Base-by-base conservation (phyloP, 2,329 filamentous ascomycete species). In the Fusarium chuoi region DNA sequence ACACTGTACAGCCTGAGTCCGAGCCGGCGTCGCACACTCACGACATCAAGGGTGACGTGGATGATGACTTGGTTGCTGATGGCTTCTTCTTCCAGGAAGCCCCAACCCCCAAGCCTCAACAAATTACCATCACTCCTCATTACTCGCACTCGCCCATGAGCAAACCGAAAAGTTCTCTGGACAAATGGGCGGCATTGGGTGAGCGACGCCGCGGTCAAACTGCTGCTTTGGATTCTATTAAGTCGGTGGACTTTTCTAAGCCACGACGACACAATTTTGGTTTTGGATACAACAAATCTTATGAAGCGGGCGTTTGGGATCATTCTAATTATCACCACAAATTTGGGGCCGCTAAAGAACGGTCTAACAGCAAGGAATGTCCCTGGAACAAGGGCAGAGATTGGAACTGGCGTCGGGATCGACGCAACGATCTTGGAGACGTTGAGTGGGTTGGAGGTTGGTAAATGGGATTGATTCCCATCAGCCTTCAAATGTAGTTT, bases 371-470 rank as follows among this genome's bases (percentile, higher is more conserved):
- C 68, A 86, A 86, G 80, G 87, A 86, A 63, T 89, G 87, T 80
- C 88, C 88, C 66, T 88, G 88, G 85, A 87, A 83, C 73, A 89
- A 87, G 80, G 86, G 86, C 74, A 87, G 88, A 84, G 89, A 90
- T 82, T 87, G 85, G 85, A 89, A 88, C 74, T 90, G 89, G 88
- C 88, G 89, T 79, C 86, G 89, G 79, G 91, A 92, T 73, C 86
- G 85, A 79, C 88, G 88, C 77, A 83, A 87, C 80, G 92, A 93
- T 85, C 89, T 94, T 82, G 92, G 91, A 80, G 93, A 96, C 80
- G 85, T 95, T 87, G 95, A 97, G 90, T 97, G 96, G 92, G 94
- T 98, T 91, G 95, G 95, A 87, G 94, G 93, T 85, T 97, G 94
- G 91, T 91, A 93, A 83, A 74, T 18, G 91, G 91, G 77, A 83